Base-by-base conservation (phyloP, 1,139 yeast genomes). In the Wickerhamomyces sp. region DNA sequence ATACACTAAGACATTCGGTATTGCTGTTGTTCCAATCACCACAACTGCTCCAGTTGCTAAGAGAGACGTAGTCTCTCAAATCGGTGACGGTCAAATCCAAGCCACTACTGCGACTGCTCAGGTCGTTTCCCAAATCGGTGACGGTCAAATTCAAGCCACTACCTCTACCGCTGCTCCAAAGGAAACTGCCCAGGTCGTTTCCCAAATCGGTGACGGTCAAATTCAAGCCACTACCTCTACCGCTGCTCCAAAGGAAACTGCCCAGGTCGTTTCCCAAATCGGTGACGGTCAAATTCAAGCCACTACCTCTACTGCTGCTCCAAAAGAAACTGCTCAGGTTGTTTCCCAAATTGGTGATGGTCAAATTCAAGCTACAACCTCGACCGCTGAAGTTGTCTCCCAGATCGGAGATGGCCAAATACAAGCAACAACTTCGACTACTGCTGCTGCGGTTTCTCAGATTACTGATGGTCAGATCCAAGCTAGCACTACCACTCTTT, bases 71-170 rank as follows among this genome's bases (percentile, higher is more conserved):
- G 64, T 64, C 28, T 55, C 68, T 16, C 82, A 76, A 61, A 72
- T 75, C 40, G 64, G 67, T 42, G 82, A 76, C 46, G 82, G 83
- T 47, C 83, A 77, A 62, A 62, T 76, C 44, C 84, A 77, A 59
- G 77, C 71, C 42, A 65, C 72, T 44, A 39, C 47, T 23, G 18
- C 44, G 16, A 32, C 45, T 26, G 41, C 46, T 32, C 36, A 41
- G 33, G 70, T 64, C 24, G 65, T 67, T 26, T 59, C 70, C 15
- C 84, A 78, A 61, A 74, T 77, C 40, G 66, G 68, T 42, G 84
- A 78, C 75, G 72, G 73, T 44, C 73, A 68, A 57, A 58, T 67
- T 42, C 73, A 68, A 53, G 69, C 68, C 33, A 47, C 63, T 21
- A 58, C 64, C 16, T 44, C 48, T 43, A 42, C 37, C 23, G 30